Evolutionary conservation across 2,329 filamentous ascomycete species (phyloP), one percentile per base, ranked within the genome.

Genomic region (Phaeosphaeriaceae sp.): DNA sequence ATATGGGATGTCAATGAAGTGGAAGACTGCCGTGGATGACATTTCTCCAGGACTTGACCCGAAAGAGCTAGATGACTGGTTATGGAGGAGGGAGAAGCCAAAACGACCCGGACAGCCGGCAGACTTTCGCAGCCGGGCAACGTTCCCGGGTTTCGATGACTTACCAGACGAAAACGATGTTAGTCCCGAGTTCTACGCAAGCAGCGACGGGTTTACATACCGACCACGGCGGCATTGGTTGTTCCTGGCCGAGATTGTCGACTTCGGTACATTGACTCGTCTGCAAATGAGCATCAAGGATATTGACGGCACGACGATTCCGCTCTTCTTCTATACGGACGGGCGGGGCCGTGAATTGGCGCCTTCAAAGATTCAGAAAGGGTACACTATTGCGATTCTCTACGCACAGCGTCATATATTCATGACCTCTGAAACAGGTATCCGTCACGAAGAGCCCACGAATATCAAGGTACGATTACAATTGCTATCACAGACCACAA

Each of bases 1-100:
- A 12, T 65, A 58, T 38, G 60, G 60, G n/a, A 26, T 56, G 4
- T 62, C 60, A 2, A 61, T 46, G 56, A 58, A 52, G 45, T 68
- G 61, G 64, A 60, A 56, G 48, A 58, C 49, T 34, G 21, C 41
- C 13, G n/a, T n/a, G 17, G 17, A 35, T 35, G 33, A 35, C 9
- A 16, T 17, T n/a, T n/a, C 33, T 7, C 11, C 13, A 35, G 33
- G n/a, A 16, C 33, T 35, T 8, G 33, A 2, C 9, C 11, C 11
- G 12, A 16, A 17, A 7, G 33, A 35, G n/a, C 16, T 35, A 9
- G 33, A 35, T n/a, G 12, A 16, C 33, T 35, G 33, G 33, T n/a
- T 35, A 16, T 35, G 33, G 33, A 33, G 30, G 30, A 35, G 33
- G 33, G 33, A 35, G 33, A 35, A 35, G 12, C 11, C 33, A n/a